These are phyloP conservation scores for Dothiorella sarmentorum DNA, from an alignment of 2,329 filamentous ascomycete genomes.

Conservation along the genomic window DNA sequence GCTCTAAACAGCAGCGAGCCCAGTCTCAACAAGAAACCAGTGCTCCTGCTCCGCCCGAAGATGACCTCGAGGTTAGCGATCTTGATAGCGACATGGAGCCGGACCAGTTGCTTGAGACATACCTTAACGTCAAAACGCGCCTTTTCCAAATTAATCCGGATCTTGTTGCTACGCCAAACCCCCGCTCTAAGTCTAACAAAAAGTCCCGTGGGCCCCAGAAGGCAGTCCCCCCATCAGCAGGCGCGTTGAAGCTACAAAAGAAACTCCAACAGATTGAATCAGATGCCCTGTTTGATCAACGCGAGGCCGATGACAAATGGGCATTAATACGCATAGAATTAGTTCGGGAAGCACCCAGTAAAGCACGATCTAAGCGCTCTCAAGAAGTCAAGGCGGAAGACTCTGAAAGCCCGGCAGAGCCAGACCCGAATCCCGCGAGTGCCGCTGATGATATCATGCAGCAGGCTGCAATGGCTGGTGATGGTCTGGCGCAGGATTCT, in stretches of 20 bases:
- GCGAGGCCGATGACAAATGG: conserved; percentile 47
- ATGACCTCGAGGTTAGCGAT: conserved; percentile 44
- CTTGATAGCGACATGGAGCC: conserved; percentile 49
- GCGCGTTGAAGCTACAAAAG: conserved; percentile 63
- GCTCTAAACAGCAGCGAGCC: not conserved
- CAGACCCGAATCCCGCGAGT: not conserved
- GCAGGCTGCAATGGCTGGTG: conserved; percentile 42
- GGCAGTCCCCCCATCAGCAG: conserved; percentile 34
- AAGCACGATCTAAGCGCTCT: conserved; percentile 13
- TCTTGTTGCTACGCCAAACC: conserved; percentile 52
- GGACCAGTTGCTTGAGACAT: conserved; percentile 62
- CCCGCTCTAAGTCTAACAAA: conserved; percentile 21
- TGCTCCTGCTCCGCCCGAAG: not conserved
- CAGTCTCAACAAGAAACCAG: not conserved
- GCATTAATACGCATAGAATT: conserved; percentile 41
- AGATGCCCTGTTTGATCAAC: conserved; percentile 50
- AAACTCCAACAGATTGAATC: conserved; percentile 76
- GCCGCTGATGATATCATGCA: conserved; percentile 50
- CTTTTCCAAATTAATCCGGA: conserved; percentile 49
- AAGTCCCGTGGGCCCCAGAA: conserved; percentile 31
- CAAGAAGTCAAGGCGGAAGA: conserved; percentile 13
- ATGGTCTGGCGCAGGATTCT: conserved; percentile 33
- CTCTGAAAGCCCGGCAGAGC: not conserved
- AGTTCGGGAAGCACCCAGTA: conserved; percentile 35
- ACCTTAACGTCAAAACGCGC: conserved; percentile 66